Evolutionary conservation across 78 protist species (phyloP).

Genomic region (Chrysochromulina parva): DNA sequence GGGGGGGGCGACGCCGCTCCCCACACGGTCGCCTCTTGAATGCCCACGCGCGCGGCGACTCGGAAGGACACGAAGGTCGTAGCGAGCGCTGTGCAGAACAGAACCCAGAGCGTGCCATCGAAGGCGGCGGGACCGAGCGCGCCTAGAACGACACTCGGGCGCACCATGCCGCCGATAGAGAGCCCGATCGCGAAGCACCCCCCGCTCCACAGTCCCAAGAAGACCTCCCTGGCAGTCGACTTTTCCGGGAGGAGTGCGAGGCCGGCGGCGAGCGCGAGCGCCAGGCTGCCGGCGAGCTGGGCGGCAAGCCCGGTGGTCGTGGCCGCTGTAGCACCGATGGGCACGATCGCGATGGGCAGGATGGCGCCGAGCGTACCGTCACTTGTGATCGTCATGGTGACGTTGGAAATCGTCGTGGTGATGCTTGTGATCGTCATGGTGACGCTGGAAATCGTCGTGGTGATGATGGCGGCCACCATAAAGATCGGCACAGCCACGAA

Average conservation of each 20-base stretch:
- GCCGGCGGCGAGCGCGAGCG: background rate
- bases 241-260: no score
- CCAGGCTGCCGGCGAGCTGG: no score
- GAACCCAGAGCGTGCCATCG: background rate
- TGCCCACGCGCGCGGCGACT: background rate
- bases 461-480: background rate
- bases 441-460: background rate
- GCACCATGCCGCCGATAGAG: slow-evolving; percentile 1
- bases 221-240: background rate
- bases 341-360: background rate
- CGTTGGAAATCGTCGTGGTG: background rate
- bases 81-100: background rate
- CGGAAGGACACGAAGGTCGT: background rate
- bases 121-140: background rate
- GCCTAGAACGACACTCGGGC: background rate
- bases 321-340: background rate
- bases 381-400: background rate
- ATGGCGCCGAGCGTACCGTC: no score
- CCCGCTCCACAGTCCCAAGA: background rate
- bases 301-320: background rate
- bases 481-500: background rate
- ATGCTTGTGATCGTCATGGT: no score
- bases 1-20: background rate
- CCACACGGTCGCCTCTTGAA: no score
- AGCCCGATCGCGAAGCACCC: slow-evolving; percentile 17